Conservation (phyloP, 257 asterid species). For the Lithospermum erythrorhizon region DNA sequence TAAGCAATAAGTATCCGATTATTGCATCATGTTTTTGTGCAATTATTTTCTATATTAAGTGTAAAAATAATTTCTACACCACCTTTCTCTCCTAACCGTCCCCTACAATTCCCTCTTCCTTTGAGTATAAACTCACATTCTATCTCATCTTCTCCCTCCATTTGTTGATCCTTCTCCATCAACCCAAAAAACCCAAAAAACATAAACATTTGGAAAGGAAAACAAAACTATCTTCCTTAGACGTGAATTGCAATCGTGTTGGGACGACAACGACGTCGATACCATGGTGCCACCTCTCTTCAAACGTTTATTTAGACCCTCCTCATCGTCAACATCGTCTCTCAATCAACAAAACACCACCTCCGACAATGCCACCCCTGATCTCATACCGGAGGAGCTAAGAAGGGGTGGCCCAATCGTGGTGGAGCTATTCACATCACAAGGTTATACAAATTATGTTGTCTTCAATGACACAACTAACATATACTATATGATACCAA, state of each 20-base stretch:
- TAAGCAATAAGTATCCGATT: too few relatives aligned
- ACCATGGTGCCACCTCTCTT: conserved; percentile 63
- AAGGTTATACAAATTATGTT: conserved; percentile 26
- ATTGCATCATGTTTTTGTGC: too few relatives aligned
- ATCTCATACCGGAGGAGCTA: conserved; percentile 31
- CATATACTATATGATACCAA: too few relatives aligned
- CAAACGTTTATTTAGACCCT: conserved; percentile 38
- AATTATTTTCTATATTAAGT: too few relatives aligned
- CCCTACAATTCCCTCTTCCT: conserved; percentile 1
- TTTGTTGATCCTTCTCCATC: conserved; percentile 8
- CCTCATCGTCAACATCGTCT: not conserved
- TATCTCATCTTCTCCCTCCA: not conserved
- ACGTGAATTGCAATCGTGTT: not conserved
- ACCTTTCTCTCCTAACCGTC: conserved; percentile 33
- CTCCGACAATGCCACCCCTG: conserved; percentile 33
- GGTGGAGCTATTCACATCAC: conserved; percentile 85
- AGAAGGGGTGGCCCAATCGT: conserved; percentile 40
- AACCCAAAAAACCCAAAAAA: not conserved
- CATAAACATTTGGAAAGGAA: too few relatives aligned
- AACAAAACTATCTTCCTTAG: not conserved
- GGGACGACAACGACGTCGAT: conserved; percentile 24
- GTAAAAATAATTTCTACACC: conserved; percentile 21
- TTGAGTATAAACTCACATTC: too few relatives aligned
- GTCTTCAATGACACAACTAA: too few relatives aligned
- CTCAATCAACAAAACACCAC: not conserved